Conservation (phyloP, 1,284 basidiomycete genomes). For the Tylopilus orsonianus region DNA sequence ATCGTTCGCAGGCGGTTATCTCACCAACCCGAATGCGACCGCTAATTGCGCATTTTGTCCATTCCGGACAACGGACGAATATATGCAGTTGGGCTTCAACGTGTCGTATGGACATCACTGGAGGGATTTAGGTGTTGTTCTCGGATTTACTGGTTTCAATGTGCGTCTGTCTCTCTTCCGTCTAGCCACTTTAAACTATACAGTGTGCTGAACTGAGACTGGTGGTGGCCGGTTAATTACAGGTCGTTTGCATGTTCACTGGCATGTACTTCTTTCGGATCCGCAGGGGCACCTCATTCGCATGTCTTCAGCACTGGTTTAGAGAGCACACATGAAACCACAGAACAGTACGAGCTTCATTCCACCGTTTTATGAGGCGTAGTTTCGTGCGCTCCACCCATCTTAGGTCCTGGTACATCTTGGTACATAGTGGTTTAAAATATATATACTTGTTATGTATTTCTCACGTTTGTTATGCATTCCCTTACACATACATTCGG, state of each 20-base stretch:
- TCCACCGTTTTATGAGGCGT: too few species aligned
- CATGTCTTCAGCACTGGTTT: background rate
- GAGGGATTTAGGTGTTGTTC: conserved; percentile 47
- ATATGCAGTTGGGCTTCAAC: conserved; percentile 43
- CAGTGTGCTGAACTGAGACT: background rate
- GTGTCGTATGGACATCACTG: conserved; percentile 48
- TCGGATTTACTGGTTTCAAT: conserved; percentile 43
- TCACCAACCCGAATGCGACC: conserved; percentile 58
- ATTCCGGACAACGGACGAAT: conserved; percentile 42
- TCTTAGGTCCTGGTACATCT: too few species aligned
- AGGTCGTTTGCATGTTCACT: conserved; percentile 33
- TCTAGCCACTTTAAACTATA: too few species aligned
- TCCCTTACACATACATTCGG: too few species aligned
- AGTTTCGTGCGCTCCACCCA: too few species aligned
- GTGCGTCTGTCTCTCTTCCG: conserved; percentile 32
- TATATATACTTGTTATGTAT: too few species aligned
- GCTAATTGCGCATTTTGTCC: conserved; percentile 56
- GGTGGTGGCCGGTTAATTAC: background rate
- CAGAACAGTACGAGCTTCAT: too few species aligned
- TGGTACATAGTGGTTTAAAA: too few species aligned
- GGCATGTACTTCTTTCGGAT: conserved; percentile 39
- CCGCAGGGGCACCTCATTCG: conserved; percentile 7
- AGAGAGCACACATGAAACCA: background rate
- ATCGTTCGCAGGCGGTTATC: conserved; percentile 57
- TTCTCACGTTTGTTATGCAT: too few species aligned